Evolutionary conservation across 345 rosid species (phyloP), one percentile per base, ranked within the genome.

Genomic region (Syzygium grande): DNA sequence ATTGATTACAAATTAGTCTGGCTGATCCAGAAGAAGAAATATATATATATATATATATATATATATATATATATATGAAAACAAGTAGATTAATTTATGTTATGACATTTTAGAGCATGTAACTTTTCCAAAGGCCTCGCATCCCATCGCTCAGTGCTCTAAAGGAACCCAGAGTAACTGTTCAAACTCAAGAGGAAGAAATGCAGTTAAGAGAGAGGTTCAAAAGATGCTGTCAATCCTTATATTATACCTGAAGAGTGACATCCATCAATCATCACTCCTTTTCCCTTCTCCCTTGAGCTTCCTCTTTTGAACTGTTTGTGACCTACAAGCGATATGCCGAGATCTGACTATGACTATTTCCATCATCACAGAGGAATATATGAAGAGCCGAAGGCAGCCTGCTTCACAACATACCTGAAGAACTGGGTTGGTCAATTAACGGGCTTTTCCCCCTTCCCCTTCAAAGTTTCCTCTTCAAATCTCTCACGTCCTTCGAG

Each of bases 341-440:
- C 41, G 15, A 29, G 78, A 65, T 65, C 78, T 65, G 22, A 29
- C 41, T 29, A 65, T 65, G 41, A 65, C 78, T 29, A 29, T 29
- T 29, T 0, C 78, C 78, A 65, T 65, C 41, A 65, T 65, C 0
- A 0, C 41, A 65, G 1, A 65, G 78, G 22, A 29, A 7, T 15
- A 15, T 30, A 65, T 29, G 41, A 65, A 3, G 41, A 29, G 78
- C 22, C 11, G 11, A 65, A 65, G 22, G 78, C 78, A 65, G 15
- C 25, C 25, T 61, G 21, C 54, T 9, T 54, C 51, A 56, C 41
- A 59, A 30, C 84, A 80, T 87, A 94, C 95, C 94, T 86, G 92
- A 91, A 88, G 92, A 77, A 92, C 92, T 90, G 85, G 91, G 65
- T 87, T 87, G 92, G 85, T n/a, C n/a, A n/a, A n/a, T n/a, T n/a